Base-by-base conservation (phyloP, 2,329 filamentous ascomycete species). In the Colletotrichum costaricense region DNA sequence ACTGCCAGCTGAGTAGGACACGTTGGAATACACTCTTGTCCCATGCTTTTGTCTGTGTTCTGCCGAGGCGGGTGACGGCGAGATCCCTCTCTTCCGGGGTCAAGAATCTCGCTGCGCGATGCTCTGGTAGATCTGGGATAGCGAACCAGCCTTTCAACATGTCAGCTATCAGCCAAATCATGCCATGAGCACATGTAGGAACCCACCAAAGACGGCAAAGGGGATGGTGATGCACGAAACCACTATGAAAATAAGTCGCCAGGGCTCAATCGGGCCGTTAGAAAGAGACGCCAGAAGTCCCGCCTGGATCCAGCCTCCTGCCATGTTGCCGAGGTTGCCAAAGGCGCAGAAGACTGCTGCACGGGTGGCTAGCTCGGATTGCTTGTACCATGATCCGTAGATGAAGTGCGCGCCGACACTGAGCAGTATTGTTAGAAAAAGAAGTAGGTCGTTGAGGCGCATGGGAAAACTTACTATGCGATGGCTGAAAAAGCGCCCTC, bases 291-390 rank as follows among this genome's bases (percentile, higher is more conserved):
- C 71, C 56, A 86, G 74, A 28, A 86, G 72, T 3, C 81, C 84
- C 0, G 84, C 84, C 72, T 86, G 84, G 28, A 86, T 86, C 84
- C 84, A 86, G 1, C 84, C 83, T 3, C 84, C 84, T 1, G 84
- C 81, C 83, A 86, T 85, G 30, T 81, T 85, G 0, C 84, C 84
- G 5, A 86, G 59, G 60, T 85, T 83, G 0, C 84, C 84, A 57
- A 85, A 85, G 1, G 80, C 80, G 66, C 83, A 85, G 59, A 86
- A 85, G 26, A 84, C 76, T 5, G 82, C 82, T n/a, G 82, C 82
- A 28, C 82, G 77, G 3, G 79, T 84, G 0, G 82, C 84, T 5
- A 86, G 79, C 68, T 86, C 84, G 0, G 82, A 82, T 60, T 81
- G 81, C 64, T 82, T 83, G 67, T 86, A 86, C 84, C 84, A 86